Base-by-base conservation (phyloP, 805 yeast species). In the Metschnikowia peoriensis region DNA sequence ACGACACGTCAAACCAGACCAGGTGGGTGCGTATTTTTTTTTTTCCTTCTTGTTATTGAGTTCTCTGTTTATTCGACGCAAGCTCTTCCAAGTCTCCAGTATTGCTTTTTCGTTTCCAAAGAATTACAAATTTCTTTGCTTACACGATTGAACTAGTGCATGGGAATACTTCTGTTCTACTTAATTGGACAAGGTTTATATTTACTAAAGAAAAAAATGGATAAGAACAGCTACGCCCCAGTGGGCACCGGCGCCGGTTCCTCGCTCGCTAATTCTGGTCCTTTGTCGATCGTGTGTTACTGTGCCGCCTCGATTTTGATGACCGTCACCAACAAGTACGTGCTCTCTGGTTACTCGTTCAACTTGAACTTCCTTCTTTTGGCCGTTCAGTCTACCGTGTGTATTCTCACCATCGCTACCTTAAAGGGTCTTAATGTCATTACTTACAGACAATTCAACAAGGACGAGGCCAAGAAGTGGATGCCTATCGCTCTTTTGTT, bases 301-400 rank as follows among this genome's bases (percentile, higher is more conserved):
- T 94, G 99, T 80, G 78, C 80, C 50, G 89, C 99, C 22, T 94
- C 99, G 27, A 94, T 94, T 61, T 76, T 94, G 69, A 94, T 94
- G 99, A 94, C 99, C 32, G 91, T 92, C 56, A 92, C 98, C 55
- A 94, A 94, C 81, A 94, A 94, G 75, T 93, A 85, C 67, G 98
- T 94, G 54, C 87, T 94, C 53, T 81, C 88, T 27, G 90, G 88
- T 29, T 79, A 77, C 61, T 74, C 79, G 29, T 83, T 88, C 68
- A 80, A 86, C 68, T 82, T 94, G 81, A 91, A 91, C 78, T 91
- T 91, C 67, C 85, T 94, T 64, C 79, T 93, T 66, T 77, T 94
- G 69, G 96, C 96, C 41, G 85, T 91, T 41, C 99, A 94, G 77
- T 82, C 93, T 34, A 70, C 83, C 50, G 96, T 93, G 54, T 93